Evolutionary conservation across 73 alveolate genomes (phyloP).

Genomic region (Symbiodinium pilosum): DNA sequence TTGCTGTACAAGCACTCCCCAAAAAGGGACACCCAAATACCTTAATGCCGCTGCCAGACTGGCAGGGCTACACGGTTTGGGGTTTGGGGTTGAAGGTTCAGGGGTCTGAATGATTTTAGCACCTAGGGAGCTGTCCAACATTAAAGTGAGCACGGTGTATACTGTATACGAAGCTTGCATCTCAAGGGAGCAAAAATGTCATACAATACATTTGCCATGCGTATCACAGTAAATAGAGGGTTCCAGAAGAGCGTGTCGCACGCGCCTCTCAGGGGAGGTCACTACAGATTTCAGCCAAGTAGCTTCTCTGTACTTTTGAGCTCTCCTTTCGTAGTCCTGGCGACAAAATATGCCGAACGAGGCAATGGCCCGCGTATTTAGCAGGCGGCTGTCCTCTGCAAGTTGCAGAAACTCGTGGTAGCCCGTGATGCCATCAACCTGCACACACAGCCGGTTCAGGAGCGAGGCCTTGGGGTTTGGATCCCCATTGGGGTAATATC

Average conservation of each 20-base stretch:
- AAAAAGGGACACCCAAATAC: too few species aligned
- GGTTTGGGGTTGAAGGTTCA: too few species aligned
- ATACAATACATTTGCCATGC: not conserved
- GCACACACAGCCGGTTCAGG: not conserved
- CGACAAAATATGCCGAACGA: too few species aligned
- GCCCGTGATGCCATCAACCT: slow-evolving; percentile 76
- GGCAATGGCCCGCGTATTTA: not conserved
- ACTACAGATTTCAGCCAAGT: not conserved
- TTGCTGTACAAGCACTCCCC: too few species aligned
- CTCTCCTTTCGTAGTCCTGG: slow-evolving; percentile 48
- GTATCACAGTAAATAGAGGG: not conserved
- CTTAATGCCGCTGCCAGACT: too few species aligned
- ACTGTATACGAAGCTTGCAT: too few species aligned
- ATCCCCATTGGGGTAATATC: too few species aligned
- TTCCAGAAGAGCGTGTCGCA: not conserved
- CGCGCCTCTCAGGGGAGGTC: not conserved
- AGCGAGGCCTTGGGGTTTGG: not conserved
- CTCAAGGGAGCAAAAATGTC: not conserved
- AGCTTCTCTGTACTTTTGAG: slow-evolving; percentile 45
- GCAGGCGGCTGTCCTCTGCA: slow-evolving; percentile 41
- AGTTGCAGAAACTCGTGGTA: slow-evolving; percentile 47
- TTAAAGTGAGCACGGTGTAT: too few species aligned
- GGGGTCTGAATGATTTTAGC: too few species aligned
- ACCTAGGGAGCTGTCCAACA: too few species aligned
- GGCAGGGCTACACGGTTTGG: too few species aligned